Evolutionary conservation across 2,329 filamentous ascomycete genomes (phyloP).

Genomic region (Huntiella abstrusa): DNA sequence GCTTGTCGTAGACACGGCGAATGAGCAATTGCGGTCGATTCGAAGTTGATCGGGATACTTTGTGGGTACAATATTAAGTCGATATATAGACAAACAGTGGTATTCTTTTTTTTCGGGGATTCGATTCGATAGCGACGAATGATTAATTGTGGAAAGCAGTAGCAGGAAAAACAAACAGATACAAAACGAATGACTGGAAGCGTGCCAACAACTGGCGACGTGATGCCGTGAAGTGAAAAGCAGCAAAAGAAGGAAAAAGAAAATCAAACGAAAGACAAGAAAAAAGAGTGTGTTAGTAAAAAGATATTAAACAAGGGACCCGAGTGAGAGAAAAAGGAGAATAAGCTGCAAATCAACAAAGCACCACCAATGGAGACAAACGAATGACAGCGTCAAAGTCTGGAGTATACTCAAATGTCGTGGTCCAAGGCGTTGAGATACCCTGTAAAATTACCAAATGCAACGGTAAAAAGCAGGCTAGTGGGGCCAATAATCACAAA

Average conservation of each 20-base stretch:
- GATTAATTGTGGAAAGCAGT: background rate
- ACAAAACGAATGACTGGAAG: constrained; percentile 2
- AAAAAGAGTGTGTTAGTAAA: background rate
- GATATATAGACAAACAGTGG: background rate
- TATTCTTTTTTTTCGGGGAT: background rate
- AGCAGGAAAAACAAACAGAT: constrained; percentile 4
- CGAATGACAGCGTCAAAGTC: too few relatives aligned
- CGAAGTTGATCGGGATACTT: background rate
- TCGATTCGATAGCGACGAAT: background rate
- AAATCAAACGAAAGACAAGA: constrained; percentile 1
- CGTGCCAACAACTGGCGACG: constrained; percentile 3
- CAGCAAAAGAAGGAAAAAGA: background rate
- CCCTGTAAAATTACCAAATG: too few relatives aligned
- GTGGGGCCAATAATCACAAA: too few relatives aligned
- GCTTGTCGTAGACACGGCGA: too few relatives aligned
- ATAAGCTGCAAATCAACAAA: background rate
- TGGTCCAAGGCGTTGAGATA: too few relatives aligned
- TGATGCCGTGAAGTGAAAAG: background rate
- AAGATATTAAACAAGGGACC: background rate
- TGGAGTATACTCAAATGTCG: too few relatives aligned
- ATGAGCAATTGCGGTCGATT: background rate
- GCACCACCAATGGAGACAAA: background rate
- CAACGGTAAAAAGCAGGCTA: too few relatives aligned
- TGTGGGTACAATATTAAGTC: background rate
- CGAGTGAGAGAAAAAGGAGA: background rate